Evolutionary conservation across 768 basidiomycete genomes (phyloP).

Genomic region (Xanthoconium purpureum): DNA sequence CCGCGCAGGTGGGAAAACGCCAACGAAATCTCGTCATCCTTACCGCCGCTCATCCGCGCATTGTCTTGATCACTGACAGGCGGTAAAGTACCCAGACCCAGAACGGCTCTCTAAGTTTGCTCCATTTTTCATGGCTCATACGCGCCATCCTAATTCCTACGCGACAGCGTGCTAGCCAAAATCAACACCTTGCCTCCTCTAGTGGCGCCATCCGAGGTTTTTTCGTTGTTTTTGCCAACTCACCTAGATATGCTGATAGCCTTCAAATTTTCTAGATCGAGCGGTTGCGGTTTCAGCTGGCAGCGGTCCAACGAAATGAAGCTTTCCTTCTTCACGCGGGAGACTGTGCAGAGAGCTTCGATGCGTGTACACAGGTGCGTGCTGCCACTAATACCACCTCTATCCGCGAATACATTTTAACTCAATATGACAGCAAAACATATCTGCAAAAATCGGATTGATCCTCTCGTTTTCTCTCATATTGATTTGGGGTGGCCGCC

Average conservation of each 20-base stretch:
- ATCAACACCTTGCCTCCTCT: constrained; percentile 80
- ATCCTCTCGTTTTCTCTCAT: constrained; percentile 95
- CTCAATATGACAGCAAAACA: constrained; percentile 61
- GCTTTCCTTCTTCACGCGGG: constrained; percentile 96
- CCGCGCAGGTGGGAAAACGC: constrained; percentile 61
- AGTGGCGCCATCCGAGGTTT: constrained; percentile 90
- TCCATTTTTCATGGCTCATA: background rate
- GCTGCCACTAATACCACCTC: background rate
- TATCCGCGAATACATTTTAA: constrained; percentile 12
- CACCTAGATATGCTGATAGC: constrained; percentile 29
- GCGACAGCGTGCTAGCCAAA: constrained; percentile 69
- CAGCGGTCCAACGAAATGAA: constrained; percentile 77
- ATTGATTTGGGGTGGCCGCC: constrained; percentile 87
- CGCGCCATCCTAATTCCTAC: background rate
- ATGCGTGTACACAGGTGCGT: constrained; percentile 81
- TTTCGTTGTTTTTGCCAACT: background rate
- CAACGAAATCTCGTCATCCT: background rate
- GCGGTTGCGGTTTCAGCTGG: constrained; percentile 75
- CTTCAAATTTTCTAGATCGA: constrained; percentile 54
- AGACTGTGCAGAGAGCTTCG: constrained; percentile 96
- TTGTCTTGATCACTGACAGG: constrained; percentile 35
- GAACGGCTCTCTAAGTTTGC: constrained; percentile 55
- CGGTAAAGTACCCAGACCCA: constrained; percentile 69
- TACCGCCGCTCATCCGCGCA: background rate
- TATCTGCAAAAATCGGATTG: constrained; percentile 82